Evolutionary conservation across 169 alveolate genomes (phyloP).

Genomic region (Cryptosporidium meleagridis): DNA sequence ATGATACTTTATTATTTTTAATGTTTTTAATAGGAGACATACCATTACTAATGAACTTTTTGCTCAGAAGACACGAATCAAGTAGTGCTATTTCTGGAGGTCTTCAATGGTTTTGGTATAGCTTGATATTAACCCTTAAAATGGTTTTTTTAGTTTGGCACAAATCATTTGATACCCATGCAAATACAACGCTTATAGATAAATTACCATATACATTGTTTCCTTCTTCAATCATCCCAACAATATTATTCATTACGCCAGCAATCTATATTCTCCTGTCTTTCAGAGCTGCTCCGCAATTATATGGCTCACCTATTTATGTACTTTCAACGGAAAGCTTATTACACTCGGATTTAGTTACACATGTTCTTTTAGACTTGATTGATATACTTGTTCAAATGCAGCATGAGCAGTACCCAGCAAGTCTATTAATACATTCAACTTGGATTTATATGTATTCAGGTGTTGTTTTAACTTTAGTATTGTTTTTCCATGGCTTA

Average conservation of each 20-base stretch:
- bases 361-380: conserved; percentile 78
- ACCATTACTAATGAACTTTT: conserved; percentile 46
- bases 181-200: conserved; percentile 7
- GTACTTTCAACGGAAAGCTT: conserved; percentile 77
- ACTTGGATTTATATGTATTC: conserved; percentile 77
- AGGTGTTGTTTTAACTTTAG: conserved; percentile 76
- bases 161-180: conserved; percentile 38
- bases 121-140: conserved; percentile 59
- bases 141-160: conserved; percentile 65
- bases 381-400: conserved; percentile 76
- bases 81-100: conserved; percentile 74
- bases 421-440: conserved; percentile 64
- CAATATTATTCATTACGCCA: conserved; percentile 62
- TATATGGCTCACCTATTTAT: conserved; percentile 73
- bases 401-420: conserved; percentile 75
- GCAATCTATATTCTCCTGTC: conserved; percentile 77
- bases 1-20: conserved; percentile 26
- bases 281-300: conserved; percentile 77
- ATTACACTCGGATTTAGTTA: conserved; percentile 77
- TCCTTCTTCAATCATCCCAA: conserved; percentile 72
- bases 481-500: conserved; percentile 78
- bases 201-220: conserved; percentile 52
- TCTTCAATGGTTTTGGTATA: conserved; percentile 75
- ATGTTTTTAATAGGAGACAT: conserved; percentile 54
- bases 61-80: conserved; percentile 63